phyloP scores from a whole-genome alignment of 225 moss, liverwort and hornwort genomes.

The Ulota crispa region DNA sequence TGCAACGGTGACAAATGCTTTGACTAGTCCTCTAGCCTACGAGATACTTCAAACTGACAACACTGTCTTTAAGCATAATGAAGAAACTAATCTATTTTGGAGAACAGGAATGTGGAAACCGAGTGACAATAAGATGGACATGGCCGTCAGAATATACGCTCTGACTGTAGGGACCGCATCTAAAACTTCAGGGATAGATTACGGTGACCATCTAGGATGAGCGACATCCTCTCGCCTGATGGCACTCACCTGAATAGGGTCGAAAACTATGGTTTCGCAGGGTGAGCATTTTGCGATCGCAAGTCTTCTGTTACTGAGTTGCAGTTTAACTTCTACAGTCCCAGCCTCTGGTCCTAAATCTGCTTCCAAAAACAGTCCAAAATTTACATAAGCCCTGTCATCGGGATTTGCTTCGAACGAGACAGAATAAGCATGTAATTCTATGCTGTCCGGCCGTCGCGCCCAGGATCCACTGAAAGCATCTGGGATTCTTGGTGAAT shows the following conservation, averaged over 20 bases:
- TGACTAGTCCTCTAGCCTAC: not conserved
- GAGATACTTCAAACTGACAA: constrained; percentile 1
- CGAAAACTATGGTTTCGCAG: constrained; percentile 50
- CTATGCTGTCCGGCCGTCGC: constrained; percentile 24
- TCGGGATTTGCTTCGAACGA: constrained; percentile 65
- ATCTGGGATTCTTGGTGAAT: constrained; percentile 62
- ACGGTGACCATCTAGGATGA: not conserved
- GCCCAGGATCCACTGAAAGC: constrained; percentile 73
- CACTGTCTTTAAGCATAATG: not conserved
- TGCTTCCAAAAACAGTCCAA: constrained; percentile 74
- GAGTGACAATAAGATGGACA: constrained; percentile 9
- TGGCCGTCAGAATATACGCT: not conserved
- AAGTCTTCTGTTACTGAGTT: constrained; percentile 59
- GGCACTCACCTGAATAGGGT: constrained; percentile 61
- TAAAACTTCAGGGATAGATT: constrained; percentile 5
- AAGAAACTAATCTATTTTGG: constrained; percentile 2
- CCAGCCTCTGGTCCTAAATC: constrained; percentile 60
- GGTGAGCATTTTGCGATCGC: constrained; percentile 60
- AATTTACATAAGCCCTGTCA: constrained; percentile 75
- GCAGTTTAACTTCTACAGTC: constrained; percentile 49
- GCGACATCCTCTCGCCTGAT: constrained; percentile 7
- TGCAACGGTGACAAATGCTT: not conserved
- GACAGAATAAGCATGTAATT: constrained; percentile 62
- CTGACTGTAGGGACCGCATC: not conserved
- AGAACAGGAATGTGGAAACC: not conserved